Evolutionary conservation across 2,329 filamentous ascomycete species (phyloP), one percentile per base, ranked within the genome.

Genomic region (Xylaria multiplex): DNA sequence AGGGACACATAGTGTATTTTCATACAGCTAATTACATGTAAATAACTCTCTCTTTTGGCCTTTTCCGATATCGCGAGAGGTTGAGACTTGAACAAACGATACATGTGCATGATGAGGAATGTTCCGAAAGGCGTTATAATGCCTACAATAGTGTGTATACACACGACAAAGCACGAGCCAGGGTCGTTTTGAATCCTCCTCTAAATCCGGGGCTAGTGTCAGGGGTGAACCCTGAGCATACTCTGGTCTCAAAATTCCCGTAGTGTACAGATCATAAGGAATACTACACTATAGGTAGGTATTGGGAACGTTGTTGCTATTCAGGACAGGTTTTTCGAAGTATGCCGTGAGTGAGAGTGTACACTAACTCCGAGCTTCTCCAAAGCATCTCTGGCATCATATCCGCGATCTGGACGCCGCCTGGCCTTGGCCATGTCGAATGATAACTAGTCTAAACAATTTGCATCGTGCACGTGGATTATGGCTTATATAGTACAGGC

Each of bases 131-230:
- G 16, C 11, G 40, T 30, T 46, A 55, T 42, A 27, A 24, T 48
- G 45, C 5, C 4, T 22, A 40, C 27, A 35, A 5, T 35, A 22
- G 7, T n/a, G 9, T 16, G 16, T 40, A 27, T 19, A 30, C 27
- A 14, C n/a, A 11, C n/a, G 37, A 55, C 52, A 27, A 40, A n/a
- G 46, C 52, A 42, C 8, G n/a, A 32, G 7, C 60, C 35, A 30
- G 60, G 60, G 35, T 49, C 14, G 24, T 45, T 57, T 55, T 55
- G 37, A 55, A 55, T 43, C 30, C 30, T 24, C 19, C 27, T 30
- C 30, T 58, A 46, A 59, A 59, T 59, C 56, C 32, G 56, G 56
- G 56, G 56, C 37, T 55, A 40, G 22, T 32, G 22, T 43, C 53
- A 16, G 37, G 53, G 53, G 22, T 57, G 3, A 40, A n/a, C 56